A percentile compares a stretch with the other conserved stretches of the same genome.
These are phyloP conservation scores for Grosmannia huntii DNA, from an alignment of 2,329 filamentous ascomycete genomes.

Conservation along the genomic window DNA sequence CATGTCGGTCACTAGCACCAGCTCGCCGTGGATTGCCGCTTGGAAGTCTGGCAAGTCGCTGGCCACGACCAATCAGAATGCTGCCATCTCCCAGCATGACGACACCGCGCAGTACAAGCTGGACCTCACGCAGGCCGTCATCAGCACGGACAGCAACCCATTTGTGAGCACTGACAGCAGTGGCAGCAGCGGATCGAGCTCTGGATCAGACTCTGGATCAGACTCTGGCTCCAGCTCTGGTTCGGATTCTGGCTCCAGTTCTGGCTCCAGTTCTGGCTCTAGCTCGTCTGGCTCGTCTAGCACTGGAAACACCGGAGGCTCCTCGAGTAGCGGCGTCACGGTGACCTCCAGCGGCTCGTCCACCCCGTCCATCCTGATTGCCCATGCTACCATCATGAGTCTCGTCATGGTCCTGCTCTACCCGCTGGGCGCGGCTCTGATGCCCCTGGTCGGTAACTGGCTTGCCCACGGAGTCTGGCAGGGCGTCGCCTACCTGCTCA, in stretches of 20 bases:
- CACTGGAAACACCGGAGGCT: background rate
- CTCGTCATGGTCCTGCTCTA: constrained; percentile 46
- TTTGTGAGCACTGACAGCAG: constrained; percentile 22
- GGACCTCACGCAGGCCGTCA: constrained; percentile 33
- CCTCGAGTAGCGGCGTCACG: background rate
- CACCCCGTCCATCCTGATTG: constrained; percentile 17
- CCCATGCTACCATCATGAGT: constrained; percentile 49
- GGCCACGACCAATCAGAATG: constrained; percentile 26
- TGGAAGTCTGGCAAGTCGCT: constrained; percentile 36
- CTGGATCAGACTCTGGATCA: constrained; percentile 5
- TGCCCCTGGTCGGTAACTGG: constrained; percentile 46
- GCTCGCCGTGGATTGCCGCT: constrained; percentile 38
- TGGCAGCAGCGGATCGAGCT: constrained; percentile 1
- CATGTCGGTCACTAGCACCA: constrained; percentile 27
- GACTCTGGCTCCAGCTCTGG: constrained; percentile 4
- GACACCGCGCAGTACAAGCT: constrained; percentile 29
- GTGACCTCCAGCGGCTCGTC: background rate
- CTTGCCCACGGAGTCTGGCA: constrained; percentile 46
- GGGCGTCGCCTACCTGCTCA: constrained; percentile 36
- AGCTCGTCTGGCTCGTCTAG: background rate
- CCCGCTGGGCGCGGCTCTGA: constrained; percentile 46
- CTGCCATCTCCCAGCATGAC: constrained; percentile 34
- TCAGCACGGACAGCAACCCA: constrained; percentile 38
- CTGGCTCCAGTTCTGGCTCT: background rate
- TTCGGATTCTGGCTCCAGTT: background rate